These are phyloP conservation scores for Pichia insulana DNA, from an alignment of 805 yeast genomes.

Conservation along the genomic window DNA sequence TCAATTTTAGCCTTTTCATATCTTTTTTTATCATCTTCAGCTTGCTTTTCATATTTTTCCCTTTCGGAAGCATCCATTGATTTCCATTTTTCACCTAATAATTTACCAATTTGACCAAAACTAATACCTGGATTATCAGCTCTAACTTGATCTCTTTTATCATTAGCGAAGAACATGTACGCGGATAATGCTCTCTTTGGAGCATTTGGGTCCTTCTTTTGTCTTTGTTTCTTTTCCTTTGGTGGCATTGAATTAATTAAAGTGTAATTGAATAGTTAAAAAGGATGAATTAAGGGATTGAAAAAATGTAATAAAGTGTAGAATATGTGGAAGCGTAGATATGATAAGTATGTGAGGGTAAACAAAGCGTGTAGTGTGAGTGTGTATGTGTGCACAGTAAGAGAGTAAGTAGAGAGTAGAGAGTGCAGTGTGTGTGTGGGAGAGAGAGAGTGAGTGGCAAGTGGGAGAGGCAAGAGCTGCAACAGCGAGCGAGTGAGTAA, in stretches of 20 bases:
- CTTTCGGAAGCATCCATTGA: slow-evolving; percentile 76
- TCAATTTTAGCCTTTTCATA: slow-evolving; percentile 94
- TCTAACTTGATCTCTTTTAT: slow-evolving; percentile 91
- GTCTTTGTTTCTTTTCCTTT: slow-evolving; percentile 25
- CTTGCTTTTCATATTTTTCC: slow-evolving; percentile 85
- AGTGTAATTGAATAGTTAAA: no score
- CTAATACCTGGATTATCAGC: slow-evolving; percentile 94
- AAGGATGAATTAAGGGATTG: no score
- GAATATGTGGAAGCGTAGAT: no score
- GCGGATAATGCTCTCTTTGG: slow-evolving; percentile 98
- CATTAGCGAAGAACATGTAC: slow-evolving; percentile 98
- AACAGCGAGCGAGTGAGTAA: no score
- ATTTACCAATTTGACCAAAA: slow-evolving; percentile 91
- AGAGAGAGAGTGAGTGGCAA: background rate
- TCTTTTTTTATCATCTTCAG: slow-evolving; percentile 94
- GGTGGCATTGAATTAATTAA: slow-evolving; percentile 8
- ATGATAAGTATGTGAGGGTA: no score
- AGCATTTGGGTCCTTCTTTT: slow-evolving; percentile 81
- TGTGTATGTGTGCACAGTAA: background rate
- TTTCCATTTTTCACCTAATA: slow-evolving; percentile 96
- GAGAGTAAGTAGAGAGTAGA: background rate
- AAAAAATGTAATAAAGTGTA: no score
- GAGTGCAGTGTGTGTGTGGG: background rate
- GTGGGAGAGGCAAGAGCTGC: background rate
- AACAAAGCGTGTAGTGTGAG: background rate